phyloP scores from a whole-genome alignment of 306 rosid genomes.

The Glycine tomentella region DNA sequence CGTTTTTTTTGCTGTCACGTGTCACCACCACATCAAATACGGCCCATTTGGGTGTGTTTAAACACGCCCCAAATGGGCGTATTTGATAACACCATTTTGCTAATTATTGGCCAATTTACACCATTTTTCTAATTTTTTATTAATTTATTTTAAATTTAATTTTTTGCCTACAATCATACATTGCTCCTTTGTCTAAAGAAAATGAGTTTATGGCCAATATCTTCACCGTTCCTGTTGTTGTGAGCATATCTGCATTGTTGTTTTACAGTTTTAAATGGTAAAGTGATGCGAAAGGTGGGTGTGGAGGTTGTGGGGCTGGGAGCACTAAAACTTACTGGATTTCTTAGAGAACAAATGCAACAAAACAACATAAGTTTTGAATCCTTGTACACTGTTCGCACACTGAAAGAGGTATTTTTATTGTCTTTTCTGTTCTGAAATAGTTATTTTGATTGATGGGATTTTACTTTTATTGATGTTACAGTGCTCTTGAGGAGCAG shows the following conservation, averaged over 20 bases:
- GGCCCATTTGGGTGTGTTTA: too few species aligned
- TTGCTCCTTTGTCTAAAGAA: slow-evolving; percentile 7
- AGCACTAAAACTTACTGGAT: slow-evolving; percentile 80
- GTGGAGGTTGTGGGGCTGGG: slow-evolving; percentile 89
- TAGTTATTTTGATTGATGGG: slow-evolving; percentile 15
- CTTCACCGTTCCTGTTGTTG: background rate
- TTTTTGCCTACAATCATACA: too few species aligned
- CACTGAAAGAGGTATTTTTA: slow-evolving; percentile 77
- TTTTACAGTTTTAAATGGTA: slow-evolving; percentile 72
- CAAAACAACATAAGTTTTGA: slow-evolving; percentile 66
- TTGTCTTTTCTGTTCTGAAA: slow-evolving; percentile 35
- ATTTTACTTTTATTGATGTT: slow-evolving; percentile 26
- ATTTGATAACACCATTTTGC: too few species aligned
- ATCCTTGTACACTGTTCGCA: slow-evolving; percentile 79
- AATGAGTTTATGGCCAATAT: background rate
- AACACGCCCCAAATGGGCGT: too few species aligned
- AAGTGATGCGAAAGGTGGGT: slow-evolving; percentile 87
- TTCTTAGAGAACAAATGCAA: slow-evolving; percentile 75
- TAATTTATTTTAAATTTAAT: too few species aligned
- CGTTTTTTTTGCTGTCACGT: too few species aligned
- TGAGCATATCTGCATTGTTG: slow-evolving; percentile 5
- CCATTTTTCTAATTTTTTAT: too few species aligned
- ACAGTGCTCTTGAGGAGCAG: slow-evolving; percentile 28
- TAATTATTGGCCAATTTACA: too few species aligned
- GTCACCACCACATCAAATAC: too few species aligned